Evolutionary conservation across 257 asterid species (phyloP), one percentile per base, ranked within the genome.

Genomic region (Scutellaria galericulata): DNA sequence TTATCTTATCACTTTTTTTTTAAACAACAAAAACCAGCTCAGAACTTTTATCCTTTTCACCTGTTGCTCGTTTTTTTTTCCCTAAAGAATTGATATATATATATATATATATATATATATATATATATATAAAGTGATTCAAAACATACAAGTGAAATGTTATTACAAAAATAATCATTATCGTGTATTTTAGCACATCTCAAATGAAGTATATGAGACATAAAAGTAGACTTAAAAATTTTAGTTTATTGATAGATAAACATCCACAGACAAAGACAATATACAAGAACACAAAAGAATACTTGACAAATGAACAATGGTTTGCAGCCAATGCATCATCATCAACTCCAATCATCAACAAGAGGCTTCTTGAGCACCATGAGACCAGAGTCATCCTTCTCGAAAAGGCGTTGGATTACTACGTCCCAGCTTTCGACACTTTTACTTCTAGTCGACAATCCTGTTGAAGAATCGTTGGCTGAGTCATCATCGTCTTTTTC

Each of bases 401-500:
- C 96, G 14, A 86, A 90, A 39, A 84, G 85, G 62, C 90, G 90
- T 70, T 90, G 90, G 18, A 90, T 93, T 75, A 87, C 46, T 42
- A 84, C 93, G 6, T 86, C 96, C 97, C 97, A 93, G 81, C 78
- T 89, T 72, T 86, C 92, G 48, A 56, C 76, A 3, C 66, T 45
- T 78, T 52, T 66, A 75, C 79, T 68, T 73, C 55, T 79, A 18
- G 70, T 70, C 2, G 90, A 84, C 40, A 91, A 85, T 55, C 88
- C 86, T 8, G 70, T 55, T 9, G 91, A 82, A 46, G 90, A 83
- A 71, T 78, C 81, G 2, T 73, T 77, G 4, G 3, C 14, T 3
- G 83, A 64, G n/a, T 73, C 81, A 4, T 78, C 77, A 0, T 69
- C 69, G 1, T 60, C 78, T 50, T 53, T 63, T 42, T 71, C 88